Conservation (phyloP, 768 basidiomycete species). For the Pleurotus pulmonarius region DNA sequence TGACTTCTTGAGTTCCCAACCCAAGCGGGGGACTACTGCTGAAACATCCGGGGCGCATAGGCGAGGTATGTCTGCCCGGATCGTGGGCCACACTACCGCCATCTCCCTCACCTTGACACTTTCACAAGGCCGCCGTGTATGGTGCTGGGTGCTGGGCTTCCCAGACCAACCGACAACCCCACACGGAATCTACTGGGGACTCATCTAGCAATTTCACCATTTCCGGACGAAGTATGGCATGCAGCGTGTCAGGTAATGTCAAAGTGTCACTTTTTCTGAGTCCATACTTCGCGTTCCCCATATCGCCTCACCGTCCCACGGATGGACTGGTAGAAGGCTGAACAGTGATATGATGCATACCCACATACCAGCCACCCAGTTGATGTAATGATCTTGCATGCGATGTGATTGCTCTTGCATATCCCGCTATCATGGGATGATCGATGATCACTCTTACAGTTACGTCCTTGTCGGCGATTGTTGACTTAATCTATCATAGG, state of each 20-base stretch:
- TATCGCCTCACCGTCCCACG: not conserved
- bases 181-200: conserved; percentile 19
- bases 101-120: not conserved
- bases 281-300: not conserved
- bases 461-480: not conserved
- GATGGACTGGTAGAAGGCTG: not conserved
- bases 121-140: conserved; percentile 57
- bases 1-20: too few relatives aligned
- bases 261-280: conserved; percentile 2
- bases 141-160: conserved; percentile 77
- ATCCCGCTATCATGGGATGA: not conserved
- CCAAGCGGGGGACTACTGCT: conserved; percentile 75
- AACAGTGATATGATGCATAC: not conserved
- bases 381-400: not conserved
- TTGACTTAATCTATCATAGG: conserved; percentile 33
- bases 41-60: conserved; percentile 70
- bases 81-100: not conserved
- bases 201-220: conserved; percentile 11
- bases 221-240: conserved; percentile 42
- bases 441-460: not conserved
- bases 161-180: conserved; percentile 1
- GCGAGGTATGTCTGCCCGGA: conserved; percentile 48
- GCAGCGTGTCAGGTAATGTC: conserved; percentile 62
- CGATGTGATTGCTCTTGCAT: too few relatives aligned
- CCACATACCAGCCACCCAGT: not conserved